phyloP scores from a whole-genome alignment of 768 basidiomycete species.

The Mycena haematopus region DNA sequence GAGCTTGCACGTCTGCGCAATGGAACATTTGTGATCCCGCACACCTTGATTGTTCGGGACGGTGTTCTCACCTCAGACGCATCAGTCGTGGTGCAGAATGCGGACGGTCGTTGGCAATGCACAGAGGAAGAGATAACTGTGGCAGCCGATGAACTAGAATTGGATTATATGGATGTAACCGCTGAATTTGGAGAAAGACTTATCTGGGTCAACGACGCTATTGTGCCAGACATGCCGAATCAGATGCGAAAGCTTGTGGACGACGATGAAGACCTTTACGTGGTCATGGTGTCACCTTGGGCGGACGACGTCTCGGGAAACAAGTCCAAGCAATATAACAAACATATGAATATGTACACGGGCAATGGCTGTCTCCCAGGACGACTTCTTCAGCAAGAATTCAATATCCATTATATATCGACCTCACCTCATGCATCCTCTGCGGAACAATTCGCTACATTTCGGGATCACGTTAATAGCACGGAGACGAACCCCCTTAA shows the following conservation, averaged over 20 bases:
- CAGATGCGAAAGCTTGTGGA: background rate
- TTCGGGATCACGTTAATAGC: constrained; percentile 14
- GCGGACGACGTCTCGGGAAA: background rate
- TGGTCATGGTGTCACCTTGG: background rate
- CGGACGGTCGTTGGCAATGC: background rate
- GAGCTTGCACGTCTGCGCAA: constrained; percentile 18
- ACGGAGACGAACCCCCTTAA: constrained; percentile 16
- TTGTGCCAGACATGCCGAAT: constrained; percentile 1
- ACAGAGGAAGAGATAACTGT: background rate
- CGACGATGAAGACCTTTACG: background rate
- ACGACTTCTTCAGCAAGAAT: background rate
- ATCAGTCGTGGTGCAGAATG: background rate
- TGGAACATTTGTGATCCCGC: background rate
- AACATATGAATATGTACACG: background rate
- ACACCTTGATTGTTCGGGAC: background rate
- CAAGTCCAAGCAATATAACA: background rate
- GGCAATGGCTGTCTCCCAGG: background rate
- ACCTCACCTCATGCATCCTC: background rate
- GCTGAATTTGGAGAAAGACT: background rate
- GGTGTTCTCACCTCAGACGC: background rate
- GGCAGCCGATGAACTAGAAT: background rate
- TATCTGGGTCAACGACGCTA: background rate
- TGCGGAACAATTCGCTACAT: constrained; percentile 8
- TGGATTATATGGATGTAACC: background rate
- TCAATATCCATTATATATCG: background rate